Conservation (phyloP, 1,284 basidiomycete species). For the Cryptococcus sp. region DNA sequence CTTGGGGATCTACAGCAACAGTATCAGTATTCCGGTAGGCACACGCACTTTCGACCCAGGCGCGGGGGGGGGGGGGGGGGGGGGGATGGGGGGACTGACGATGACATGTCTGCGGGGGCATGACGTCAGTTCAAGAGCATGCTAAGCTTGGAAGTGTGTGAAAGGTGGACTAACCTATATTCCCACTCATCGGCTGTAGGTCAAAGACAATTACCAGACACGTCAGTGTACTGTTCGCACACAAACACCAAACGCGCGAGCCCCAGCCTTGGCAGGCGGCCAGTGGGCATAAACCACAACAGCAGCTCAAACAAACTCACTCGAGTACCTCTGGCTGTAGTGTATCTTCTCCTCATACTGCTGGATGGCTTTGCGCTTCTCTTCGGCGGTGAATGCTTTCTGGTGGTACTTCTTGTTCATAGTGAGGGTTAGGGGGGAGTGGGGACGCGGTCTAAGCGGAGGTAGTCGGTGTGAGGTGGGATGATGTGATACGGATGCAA, state of each 20-base stretch:
- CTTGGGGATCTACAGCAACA: conserved; percentile 42
- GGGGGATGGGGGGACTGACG: conserved; percentile 25
- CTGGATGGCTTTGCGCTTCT: conserved; percentile 48
- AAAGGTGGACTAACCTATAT: conserved; percentile 38
- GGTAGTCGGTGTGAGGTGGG: too few species aligned
- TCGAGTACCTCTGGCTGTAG: conserved; percentile 43
- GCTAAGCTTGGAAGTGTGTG: too few species aligned
- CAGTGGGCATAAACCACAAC: background rate
- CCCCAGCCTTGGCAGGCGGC: background rate
- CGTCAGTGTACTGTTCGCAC: background rate
- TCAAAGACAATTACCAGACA: conserved; percentile 1
- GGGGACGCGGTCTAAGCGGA: too few species aligned
- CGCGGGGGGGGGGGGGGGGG: background rate
- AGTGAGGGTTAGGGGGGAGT: background rate
- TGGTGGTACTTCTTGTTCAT: conserved; percentile 47
- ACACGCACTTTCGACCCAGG: background rate
- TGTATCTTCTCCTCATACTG: conserved; percentile 49
- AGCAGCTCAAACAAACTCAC: conserved; percentile 25
- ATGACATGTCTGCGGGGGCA: conserved; percentile 45
- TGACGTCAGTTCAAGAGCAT: too few species aligned
- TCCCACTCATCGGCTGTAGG: conserved; percentile 47
- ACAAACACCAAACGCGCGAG: background rate
- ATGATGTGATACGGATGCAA: too few species aligned
- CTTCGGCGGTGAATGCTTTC: conserved; percentile 44
- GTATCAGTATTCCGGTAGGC: background rate